phyloP scores from a whole-genome alignment of 2,329 filamentous ascomycete genomes.

The Ceratocystis cacaofunesta region DNA sequence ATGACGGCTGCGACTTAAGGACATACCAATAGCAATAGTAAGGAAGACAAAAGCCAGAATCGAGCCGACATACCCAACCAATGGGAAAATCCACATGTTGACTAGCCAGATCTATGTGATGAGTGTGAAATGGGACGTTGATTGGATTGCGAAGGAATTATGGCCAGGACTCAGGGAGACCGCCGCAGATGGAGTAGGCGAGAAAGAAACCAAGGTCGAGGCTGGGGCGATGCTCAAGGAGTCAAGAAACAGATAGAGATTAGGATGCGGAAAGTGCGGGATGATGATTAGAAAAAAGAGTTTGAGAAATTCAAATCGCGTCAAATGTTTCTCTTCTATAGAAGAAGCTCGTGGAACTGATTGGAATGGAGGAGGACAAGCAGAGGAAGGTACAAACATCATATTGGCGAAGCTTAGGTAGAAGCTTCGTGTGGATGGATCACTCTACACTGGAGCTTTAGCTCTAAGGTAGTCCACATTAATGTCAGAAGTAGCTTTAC shows the following conservation, averaged over 20 bases:
- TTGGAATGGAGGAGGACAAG: not conserved
- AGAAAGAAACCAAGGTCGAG: constrained; percentile 2
- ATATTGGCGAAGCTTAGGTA: not conserved
- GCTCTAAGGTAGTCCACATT: no score
- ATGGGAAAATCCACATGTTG: constrained; percentile 86
- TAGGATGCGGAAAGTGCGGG: not conserved
- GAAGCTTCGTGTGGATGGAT: not conserved
- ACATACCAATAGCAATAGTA: constrained; percentile 75
- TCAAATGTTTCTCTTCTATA: not conserved
- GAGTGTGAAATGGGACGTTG: not conserved
- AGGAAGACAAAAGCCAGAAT: constrained; percentile 84
- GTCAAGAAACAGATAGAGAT: not conserved
- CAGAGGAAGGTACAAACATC: not conserved
- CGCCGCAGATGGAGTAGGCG: not conserved
- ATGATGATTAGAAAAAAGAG: not conserved
- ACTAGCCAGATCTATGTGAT: not conserved
- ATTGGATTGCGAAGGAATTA: not conserved
- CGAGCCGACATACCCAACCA: constrained; percentile 80
- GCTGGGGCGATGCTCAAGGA: not conserved
- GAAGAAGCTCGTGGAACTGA: not conserved
- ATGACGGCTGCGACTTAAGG: not conserved
- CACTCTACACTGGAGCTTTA: not conserved
- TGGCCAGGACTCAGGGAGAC: not conserved
- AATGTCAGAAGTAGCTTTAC: no score
- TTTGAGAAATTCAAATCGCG: not conserved